Base-by-base conservation (phyloP, 345 rosid genomes). In the Populus alba region DNA sequence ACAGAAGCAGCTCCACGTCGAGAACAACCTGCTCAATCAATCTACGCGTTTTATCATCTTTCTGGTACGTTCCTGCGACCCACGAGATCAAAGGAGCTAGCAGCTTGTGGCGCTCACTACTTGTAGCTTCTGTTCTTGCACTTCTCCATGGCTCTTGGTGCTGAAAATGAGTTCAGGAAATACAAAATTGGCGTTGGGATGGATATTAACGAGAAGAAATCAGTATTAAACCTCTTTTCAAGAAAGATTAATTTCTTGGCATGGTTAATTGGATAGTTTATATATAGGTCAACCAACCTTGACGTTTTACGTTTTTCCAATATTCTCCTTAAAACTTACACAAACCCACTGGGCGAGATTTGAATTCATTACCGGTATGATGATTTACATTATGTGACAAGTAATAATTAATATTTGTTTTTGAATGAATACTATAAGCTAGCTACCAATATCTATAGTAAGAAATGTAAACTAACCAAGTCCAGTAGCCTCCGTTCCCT, bases 71-170 rank as follows among this genome's bases (percentile, higher is more conserved):
- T 23, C 75, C 71, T 33, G 27, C 74, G 51, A 57, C 29, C 81
- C 77, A 37, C 82, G 38, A 80, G 82, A 87, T 85, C 83, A 63
- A 83, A 76, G 82, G 75, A 87, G 83, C n/a, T n/a, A n/a, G n/a
- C 90, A 83, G 86, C 79, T 38, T 69, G 75, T 68, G 59, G 71
- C 68, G 45, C 27, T 37, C 49, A 47, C 69, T 66, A 15, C 79
- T 82, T 76, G 88, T 77, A 90, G 85, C 85, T 87, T 77, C 87
- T 88, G 80, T 83, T 89, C 90, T 90, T 91, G 90, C 92, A 83
- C 80, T 92, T 92, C 87, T 88, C 94, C 94, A 87, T 86, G 78
- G 95, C 95, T 79, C 94, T 89, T 72, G 97, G 98, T 61, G 97
- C 97, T 92, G 91, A 65, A 81, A 74, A 66, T 18, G 23, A 68